These are phyloP conservation scores for Didymella exigua DNA, from an alignment of 2,329 filamentous ascomycete genomes.

Conservation along the genomic window DNA sequence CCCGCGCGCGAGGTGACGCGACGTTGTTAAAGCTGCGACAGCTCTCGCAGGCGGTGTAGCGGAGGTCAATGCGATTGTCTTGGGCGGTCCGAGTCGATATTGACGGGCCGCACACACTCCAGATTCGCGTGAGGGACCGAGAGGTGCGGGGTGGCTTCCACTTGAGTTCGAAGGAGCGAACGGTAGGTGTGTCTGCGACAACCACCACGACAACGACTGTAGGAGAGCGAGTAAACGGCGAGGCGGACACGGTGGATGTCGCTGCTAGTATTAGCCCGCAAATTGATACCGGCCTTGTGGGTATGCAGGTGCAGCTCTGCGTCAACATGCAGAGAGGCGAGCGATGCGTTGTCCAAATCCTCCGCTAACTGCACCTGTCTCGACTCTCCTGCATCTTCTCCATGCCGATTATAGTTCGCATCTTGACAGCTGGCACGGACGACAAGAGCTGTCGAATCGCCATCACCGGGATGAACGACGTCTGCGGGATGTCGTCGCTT, in stretches of 20 bases:
- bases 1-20: conserved; percentile 38
- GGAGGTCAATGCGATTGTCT: conserved; percentile 47
- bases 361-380: conserved; percentile 43
- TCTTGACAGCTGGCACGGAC: conserved; percentile 48
- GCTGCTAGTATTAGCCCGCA: conserved; percentile 43
- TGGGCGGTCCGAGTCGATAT: conserved; percentile 36
- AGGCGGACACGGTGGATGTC: conserved; percentile 34
- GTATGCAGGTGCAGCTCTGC: conserved; percentile 48
- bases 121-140: conserved; percentile 25
- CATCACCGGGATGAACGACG: conserved; percentile 25
- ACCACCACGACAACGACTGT: conserved; percentile 20
- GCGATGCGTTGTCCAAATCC: conserved; percentile 40
- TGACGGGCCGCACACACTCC: conserved; percentile 26
- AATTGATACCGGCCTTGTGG: conserved; percentile 40
- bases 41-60: conserved; percentile 48
- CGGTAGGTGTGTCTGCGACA: conserved; percentile 8
- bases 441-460: conserved; percentile 29
- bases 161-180: conserved; percentile 15
- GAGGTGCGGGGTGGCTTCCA: conserved; percentile 18
- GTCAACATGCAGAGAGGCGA: conserved; percentile 49
- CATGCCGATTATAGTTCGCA: conserved; percentile 33
- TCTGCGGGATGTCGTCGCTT: conserved; percentile 24
- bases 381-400: conserved; percentile 32
- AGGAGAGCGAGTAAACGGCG: conserved; percentile 30
- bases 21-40: conserved; percentile 34